These are phyloP conservation scores for Artomyces pyxidatus DNA, from an alignment of 768 basidiomycete genomes.

Conservation along the genomic window DNA sequence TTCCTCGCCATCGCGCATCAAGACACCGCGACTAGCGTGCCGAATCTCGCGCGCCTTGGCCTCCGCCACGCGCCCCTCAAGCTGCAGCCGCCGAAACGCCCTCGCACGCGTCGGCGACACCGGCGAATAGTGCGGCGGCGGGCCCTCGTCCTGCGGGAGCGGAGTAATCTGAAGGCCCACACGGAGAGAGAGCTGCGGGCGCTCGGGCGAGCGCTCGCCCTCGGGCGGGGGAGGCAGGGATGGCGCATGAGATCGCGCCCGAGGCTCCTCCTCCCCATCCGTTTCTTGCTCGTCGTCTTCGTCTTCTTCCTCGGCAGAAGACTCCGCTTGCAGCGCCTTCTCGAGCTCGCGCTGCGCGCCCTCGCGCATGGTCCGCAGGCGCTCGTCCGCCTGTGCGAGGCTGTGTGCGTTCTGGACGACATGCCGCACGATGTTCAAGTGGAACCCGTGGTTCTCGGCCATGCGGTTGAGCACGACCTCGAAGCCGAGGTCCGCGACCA, in stretches of 20 bases:
- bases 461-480: slow-evolving; percentile 29
- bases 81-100: slow-evolving; percentile 8
- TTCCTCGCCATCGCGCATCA: not conserved
- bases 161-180: slow-evolving; percentile 6
- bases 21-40: not conserved
- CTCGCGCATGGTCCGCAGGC: slow-evolving; percentile 31
- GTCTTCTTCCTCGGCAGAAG: not conserved
- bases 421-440: slow-evolving; percentile 30
- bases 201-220: not conserved
- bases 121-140: slow-evolving; percentile 11
- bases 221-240: not conserved
- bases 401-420: slow-evolving; percentile 28
- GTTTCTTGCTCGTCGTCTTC: not conserved
- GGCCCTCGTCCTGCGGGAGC: not conserved
- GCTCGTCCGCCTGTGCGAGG: slow-evolving; percentile 31
- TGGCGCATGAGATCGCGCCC: not conserved
- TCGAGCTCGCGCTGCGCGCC: slow-evolving; percentile 24
- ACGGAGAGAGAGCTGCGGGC: not conserved
- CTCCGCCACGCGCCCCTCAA: slow-evolving; percentile 11
- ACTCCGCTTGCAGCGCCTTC: not conserved
- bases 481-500: slow-evolving; percentile 23
- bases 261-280: not conserved
- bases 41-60: slow-evolving; percentile 2
- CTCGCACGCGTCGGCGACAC: slow-evolving; percentile 19
- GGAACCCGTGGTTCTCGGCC: slow-evolving; percentile 38